Conservation (phyloP, 2,329 filamentous ascomycete genomes). For the Neonectria ditissima region DNA sequence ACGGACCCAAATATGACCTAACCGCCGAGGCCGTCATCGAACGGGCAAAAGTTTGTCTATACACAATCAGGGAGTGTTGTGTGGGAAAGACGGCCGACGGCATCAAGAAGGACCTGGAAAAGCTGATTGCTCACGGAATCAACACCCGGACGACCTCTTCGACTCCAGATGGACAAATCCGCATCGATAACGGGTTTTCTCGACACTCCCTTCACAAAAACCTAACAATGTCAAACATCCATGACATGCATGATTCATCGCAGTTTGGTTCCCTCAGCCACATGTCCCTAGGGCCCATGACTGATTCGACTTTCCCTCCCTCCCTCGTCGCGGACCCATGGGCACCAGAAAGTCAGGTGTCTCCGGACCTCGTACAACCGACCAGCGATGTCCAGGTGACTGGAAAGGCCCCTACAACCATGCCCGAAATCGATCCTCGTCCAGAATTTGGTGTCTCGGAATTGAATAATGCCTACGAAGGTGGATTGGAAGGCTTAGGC, state of each 20-base stretch:
- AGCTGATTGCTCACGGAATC: slow-evolving; percentile 61
- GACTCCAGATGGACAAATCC: slow-evolving; percentile 35
- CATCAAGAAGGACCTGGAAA: slow-evolving; percentile 62
- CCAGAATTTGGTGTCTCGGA: slow-evolving; percentile 53
- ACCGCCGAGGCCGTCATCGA: slow-evolving; percentile 61
- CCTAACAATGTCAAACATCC: slow-evolving; percentile 44
- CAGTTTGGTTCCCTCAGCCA: slow-evolving; percentile 37
- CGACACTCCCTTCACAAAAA: slow-evolving; percentile 40
- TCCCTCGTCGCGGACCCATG: slow-evolving; percentile 48
- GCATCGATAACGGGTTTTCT: slow-evolving; percentile 38
- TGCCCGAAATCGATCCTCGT: slow-evolving; percentile 37
- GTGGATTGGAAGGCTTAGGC: slow-evolving; percentile 60
- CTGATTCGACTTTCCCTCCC: slow-evolving; percentile 47
- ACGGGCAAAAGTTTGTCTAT: slow-evolving; percentile 62
- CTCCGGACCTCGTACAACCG: slow-evolving; percentile 39
- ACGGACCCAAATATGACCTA: slow-evolving; percentile 57
- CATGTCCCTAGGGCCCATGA: slow-evolving; percentile 39
- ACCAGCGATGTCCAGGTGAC: slow-evolving; percentile 33
- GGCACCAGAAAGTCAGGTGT: slow-evolving; percentile 46
- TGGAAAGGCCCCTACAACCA: slow-evolving; percentile 28
- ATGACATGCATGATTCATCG: slow-evolving; percentile 41
- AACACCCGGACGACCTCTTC: slow-evolving; percentile 39
- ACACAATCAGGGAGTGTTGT: slow-evolving; percentile 63
- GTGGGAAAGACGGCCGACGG: slow-evolving; percentile 63
- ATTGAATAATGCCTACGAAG: slow-evolving; percentile 64